phyloP scores from a whole-genome alignment of 257 asterid species.

The Datura wrightii region DNA sequence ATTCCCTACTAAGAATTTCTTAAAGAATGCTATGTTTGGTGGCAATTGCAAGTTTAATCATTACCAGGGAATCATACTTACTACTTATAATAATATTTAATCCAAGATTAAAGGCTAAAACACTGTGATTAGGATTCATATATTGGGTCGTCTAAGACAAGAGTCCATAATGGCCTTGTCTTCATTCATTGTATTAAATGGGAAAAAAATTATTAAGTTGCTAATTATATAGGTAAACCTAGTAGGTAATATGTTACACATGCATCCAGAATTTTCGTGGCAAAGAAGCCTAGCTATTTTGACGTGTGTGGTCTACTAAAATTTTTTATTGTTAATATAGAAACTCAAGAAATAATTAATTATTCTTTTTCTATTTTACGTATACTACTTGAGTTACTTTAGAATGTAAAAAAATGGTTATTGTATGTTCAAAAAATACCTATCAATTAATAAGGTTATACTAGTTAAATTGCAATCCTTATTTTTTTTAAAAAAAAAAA shows the following conservation, averaged over 20 bases:
- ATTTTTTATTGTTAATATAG: too few relatives aligned
- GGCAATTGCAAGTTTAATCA: neutral
- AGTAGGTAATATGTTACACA: too few relatives aligned
- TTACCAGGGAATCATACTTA: neutral
- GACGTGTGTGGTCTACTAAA: neutral
- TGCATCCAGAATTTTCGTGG: neutral
- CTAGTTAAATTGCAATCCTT: too few relatives aligned
- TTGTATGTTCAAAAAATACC: too few relatives aligned
- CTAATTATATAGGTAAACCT: neutral
- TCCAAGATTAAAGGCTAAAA: slow-evolving; percentile 1
- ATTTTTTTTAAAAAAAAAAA: too few relatives aligned
- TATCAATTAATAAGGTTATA: too few relatives aligned
- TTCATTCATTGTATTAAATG: neutral
- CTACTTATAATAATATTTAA: neutral
- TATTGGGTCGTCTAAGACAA: neutral
- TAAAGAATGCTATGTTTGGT: neutral
- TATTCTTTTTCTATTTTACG: too few relatives aligned
- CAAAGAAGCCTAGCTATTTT: neutral
- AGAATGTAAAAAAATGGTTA: too few relatives aligned
- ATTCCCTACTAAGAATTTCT: neutral
- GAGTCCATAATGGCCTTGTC: neutral
- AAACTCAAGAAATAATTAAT: too few relatives aligned
- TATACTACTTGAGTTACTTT: too few relatives aligned
- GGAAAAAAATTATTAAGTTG: neutral
- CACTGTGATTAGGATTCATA: neutral